Evolutionary conservation across 495 filamentous ascomycete genomes (phyloP).

Genomic region (Daldinia childiae): DNA sequence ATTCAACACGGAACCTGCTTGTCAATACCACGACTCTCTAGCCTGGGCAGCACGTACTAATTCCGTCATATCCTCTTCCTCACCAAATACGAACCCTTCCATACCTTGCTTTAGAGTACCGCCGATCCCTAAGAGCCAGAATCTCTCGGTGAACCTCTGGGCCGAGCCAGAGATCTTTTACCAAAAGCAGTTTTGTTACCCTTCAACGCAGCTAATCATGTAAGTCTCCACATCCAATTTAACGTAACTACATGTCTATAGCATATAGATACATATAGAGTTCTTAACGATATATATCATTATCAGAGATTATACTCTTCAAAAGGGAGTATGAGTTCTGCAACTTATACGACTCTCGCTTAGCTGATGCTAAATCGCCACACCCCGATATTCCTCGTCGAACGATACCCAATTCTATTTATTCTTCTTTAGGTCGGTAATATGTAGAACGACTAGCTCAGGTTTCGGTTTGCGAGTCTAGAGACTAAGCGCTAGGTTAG

Average conservation of each 20-base stretch:
- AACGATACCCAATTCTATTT: not conserved
- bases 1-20: not conserved
- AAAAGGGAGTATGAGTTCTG: not conserved
- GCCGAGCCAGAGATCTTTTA: conserved; percentile 7
- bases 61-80: conserved; percentile 18
- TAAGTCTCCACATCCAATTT: not conserved
- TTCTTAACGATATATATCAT: not conserved
- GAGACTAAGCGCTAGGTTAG: conserved; percentile 33
- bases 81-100: not conserved
- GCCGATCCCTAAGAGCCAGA: not conserved
- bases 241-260: not conserved
- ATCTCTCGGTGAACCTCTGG: not conserved
- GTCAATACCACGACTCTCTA: not conserved
- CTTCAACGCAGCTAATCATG: not conserved
- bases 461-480: not conserved
- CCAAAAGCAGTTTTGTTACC: not conserved
- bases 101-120: conserved; percentile 5
- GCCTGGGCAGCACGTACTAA: conserved; percentile 5
- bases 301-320: not conserved
- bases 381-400: not conserved
- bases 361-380: not conserved
- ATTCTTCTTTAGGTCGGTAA: not conserved
- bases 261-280: not conserved
- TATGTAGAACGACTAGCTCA: not conserved
- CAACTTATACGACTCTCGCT: not conserved